Base-by-base conservation (phyloP, 164 flowering plant genomes). In the Macadamia tetraphylla region DNA sequence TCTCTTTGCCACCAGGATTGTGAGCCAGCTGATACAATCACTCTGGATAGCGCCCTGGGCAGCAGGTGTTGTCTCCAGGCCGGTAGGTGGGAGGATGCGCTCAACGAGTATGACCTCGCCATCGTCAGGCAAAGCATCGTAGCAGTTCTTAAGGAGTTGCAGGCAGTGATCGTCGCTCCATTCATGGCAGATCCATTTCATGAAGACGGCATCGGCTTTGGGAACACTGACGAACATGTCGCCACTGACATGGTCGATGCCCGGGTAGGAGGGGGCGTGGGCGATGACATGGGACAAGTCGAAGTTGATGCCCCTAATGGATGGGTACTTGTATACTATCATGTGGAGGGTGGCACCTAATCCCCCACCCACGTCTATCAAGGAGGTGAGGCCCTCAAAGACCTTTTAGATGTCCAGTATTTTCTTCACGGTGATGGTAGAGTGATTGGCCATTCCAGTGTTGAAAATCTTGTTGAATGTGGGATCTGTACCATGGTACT, bases 341-440 rank as follows among this genome's bases (percentile, higher is more conserved):
- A 84, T 83, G 71, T 67, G 79, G 11, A 90, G 64, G 0, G 77
- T 74, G 30, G 90, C 89, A 15, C 98, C 98, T 5, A 79, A 81
- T 2, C 98, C 98, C 6, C 96, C 98, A 43, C 96, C 98, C 6
- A 92, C 96, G 64, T 92, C 98, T 0, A 90, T 93, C 15, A 92
- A 31, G 0, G 88, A 75, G 1, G 46, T 57, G 44, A 92, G 77
- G 18, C 87, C 88, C 52, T 86, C 85, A 31, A 92, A 92, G 1
- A 94, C 96, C 3, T 75, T 76, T 80, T 92, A 92, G 31, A 51
- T 70, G 29, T 86, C 86, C 1, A 92, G 83, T 7, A 92, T 78
- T 60, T 85, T 84, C 81, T 88, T 92, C 91, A 88, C 85, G 64
- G 81, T 77, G 2, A 92, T 71, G 63, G 94, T 90, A 1, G 93